Base-by-base conservation (phyloP, 495 filamentous ascomycete genomes). In the Podospora anserina region DNA sequence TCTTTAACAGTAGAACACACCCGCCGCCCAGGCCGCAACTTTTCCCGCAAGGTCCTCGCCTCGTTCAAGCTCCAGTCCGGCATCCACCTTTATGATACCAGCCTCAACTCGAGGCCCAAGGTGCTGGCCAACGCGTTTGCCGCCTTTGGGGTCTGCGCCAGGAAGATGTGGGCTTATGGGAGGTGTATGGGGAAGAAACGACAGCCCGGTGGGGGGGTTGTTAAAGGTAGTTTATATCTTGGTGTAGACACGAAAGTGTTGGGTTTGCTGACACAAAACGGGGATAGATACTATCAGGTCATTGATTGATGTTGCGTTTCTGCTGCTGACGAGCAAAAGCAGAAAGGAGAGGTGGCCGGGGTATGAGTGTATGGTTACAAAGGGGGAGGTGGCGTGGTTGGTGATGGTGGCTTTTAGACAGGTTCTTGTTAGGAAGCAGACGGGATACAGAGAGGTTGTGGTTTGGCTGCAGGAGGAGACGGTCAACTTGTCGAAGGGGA, bases 31-130 rank as follows among this genome's bases (percentile, higher is more conserved):
- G 93, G 93, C 4, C 85, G 85, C 66, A 85, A 87, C 1, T 93
- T 97, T 68, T 87, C 90, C 70, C 86, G 92, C 32, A 97, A 94
- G 77, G 82, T 90, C n/a, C 77, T 97, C 15, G 84, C 88, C 74
- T 82, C 90, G 0, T 92, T 97, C 82, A 94, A 95, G 75, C 89
- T 94, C 58, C 92, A 95, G 70, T 87, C 91, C 65, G 90, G 96
- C 71, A 16, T 89, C 34, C 96, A 97, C 90, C 94, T 94, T 76
- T 89, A 95, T 66, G 94, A 97, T 74, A 92, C 91, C 3, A 78
- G 82, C 4, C 90, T 94, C 79, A 98, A 97, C 75, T 87, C 88
- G 5, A 71, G 85, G 2, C 59, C 72, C 1, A 91, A 87, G 0
- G 91, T 94, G 4, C 79, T 96, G 4, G 77, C 77, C 5, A 97